Evolutionary conservation across 2,329 filamentous ascomycete genomes (phyloP).

Genomic region (Diaporthe sp.): DNA sequence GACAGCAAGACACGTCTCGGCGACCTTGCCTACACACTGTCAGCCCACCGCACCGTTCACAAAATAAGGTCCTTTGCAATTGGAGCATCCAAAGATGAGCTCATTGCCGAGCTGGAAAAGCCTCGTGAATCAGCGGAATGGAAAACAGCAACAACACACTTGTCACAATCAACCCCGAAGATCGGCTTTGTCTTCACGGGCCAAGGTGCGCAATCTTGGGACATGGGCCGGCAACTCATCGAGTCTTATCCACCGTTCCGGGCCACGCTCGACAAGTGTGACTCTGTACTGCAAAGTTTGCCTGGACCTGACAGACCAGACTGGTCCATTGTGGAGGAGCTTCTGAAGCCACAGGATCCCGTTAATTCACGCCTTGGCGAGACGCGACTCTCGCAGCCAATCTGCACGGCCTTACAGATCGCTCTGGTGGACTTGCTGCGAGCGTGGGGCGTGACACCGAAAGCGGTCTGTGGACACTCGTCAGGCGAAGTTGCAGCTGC

Average conservation of each 20-base stretch:
- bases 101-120: not conserved
- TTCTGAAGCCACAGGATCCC: conserved; percentile 5
- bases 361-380: conserved; percentile 29
- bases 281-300: not conserved
- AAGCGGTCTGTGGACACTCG: conserved; percentile 45
- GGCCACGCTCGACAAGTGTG: conserved; percentile 1
- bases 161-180: not conserved
- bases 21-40: conserved; percentile 45
- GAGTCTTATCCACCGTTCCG: not conserved
- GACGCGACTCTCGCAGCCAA: conserved; percentile 23
- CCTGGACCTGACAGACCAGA: conserved; percentile 4
- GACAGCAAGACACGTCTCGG: conserved; percentile 20
- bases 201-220: conserved; percentile 49
- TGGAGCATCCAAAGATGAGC: not conserved
- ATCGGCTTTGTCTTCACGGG: conserved; percentile 47
- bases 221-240: conserved; percentile 46
- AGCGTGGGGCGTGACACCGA: conserved; percentile 40
- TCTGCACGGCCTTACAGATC: conserved; percentile 56
- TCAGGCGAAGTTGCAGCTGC: conserved; percentile 39
- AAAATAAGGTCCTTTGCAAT: conserved; percentile 39
- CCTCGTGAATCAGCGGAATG: conserved; percentile 12
- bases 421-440: conserved; percentile 50
- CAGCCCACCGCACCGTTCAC: conserved; percentile 33
- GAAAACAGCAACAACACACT: not conserved
- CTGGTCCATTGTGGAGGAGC: conserved; percentile 28